phyloP scores from a whole-genome alignment of 1,284 basidiomycete species.

The Trametes pubescens region DNA sequence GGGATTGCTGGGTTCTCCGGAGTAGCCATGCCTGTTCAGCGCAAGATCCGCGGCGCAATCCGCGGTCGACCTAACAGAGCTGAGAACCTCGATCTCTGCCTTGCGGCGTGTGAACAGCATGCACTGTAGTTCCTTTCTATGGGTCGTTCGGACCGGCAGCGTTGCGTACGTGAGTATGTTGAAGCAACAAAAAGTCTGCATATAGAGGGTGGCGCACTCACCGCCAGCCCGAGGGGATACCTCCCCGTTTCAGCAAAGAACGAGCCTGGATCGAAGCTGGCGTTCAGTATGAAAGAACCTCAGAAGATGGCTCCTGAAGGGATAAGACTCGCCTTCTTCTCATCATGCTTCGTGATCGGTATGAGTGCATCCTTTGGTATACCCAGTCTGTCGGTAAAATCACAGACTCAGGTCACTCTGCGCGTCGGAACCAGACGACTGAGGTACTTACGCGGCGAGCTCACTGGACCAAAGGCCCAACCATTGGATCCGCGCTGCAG shows the following conservation, averaged over 20 bases:
- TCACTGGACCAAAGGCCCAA: slow-evolving; percentile 81
- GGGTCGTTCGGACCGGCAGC: not conserved
- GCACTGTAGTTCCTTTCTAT: slow-evolving; percentile 77
- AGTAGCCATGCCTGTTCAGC: slow-evolving; percentile 9
- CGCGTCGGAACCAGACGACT: slow-evolving; percentile 8
- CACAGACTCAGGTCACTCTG: not conserved
- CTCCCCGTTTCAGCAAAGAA: slow-evolving; percentile 63
- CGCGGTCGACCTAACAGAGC: slow-evolving; percentile 30
- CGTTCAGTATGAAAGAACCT: slow-evolving; percentile 1
- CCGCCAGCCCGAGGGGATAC: slow-evolving; percentile 77
- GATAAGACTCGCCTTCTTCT: slow-evolving; percentile 64
- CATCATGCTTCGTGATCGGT: slow-evolving; percentile 75
- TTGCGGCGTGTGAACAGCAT: slow-evolving; percentile 85
- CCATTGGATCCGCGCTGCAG: slow-evolving; percentile 77
- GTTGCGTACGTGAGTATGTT: not conserved
- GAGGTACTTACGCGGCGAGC: slow-evolving; percentile 56
- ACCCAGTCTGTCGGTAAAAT: slow-evolving; percentile 54
- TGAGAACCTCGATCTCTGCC: slow-evolving; percentile 87
- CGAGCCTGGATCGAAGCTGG: slow-evolving; percentile 58
- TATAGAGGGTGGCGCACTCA: slow-evolving; percentile 42
- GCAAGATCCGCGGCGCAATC: slow-evolving; percentile 20
- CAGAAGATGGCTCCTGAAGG: slow-evolving; percentile 6
- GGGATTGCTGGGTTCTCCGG: slow-evolving; percentile 15
- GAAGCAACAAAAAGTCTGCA: not conserved
- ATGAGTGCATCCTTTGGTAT: slow-evolving; percentile 70